These are phyloP conservation scores for Capsicum pubescens DNA, from an alignment of 257 asterid genomes.

Conservation along the genomic window DNA sequence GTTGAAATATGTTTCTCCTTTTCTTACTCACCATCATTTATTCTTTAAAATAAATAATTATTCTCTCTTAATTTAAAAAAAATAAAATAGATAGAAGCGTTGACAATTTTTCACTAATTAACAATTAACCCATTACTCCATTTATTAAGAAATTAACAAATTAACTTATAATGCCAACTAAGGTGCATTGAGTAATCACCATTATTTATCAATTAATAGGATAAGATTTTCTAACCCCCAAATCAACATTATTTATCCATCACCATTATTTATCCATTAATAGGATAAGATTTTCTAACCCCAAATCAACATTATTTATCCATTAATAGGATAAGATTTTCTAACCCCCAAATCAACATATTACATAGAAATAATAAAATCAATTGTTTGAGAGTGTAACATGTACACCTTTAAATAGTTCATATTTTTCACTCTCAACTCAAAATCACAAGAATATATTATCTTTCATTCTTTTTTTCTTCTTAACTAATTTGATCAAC, in stretches of 20 bases:
- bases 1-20: too few species aligned
- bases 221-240: constrained; percentile 50
- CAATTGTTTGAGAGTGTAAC: constrained; percentile 10
- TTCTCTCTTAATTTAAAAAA: too few species aligned
- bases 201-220: constrained; percentile 41
- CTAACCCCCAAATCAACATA: constrained; percentile 67
- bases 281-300: too few species aligned
- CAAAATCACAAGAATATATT: background rate
- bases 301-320: too few species aligned
- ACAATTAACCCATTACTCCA: too few species aligned
- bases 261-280: too few species aligned
- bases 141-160: too few species aligned
- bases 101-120: background rate
- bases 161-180: constrained; percentile 36
- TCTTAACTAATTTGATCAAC: background rate
- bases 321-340: too few species aligned
- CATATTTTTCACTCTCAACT: background rate
- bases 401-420: background rate
- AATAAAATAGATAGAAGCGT: background rate
- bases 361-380: too few species aligned
- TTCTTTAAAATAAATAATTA: too few species aligned
- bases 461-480: background rate
- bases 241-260: too few species aligned
- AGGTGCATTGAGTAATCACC: constrained; percentile 28
- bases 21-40: too few species aligned